A percentile compares a stretch with the other conserved stretches of the same genome.
These are phyloP conservation scores for Digitaria exilis DNA, from an alignment of 202 grass and related monocot genomes.

Conservation along the genomic window DNA sequence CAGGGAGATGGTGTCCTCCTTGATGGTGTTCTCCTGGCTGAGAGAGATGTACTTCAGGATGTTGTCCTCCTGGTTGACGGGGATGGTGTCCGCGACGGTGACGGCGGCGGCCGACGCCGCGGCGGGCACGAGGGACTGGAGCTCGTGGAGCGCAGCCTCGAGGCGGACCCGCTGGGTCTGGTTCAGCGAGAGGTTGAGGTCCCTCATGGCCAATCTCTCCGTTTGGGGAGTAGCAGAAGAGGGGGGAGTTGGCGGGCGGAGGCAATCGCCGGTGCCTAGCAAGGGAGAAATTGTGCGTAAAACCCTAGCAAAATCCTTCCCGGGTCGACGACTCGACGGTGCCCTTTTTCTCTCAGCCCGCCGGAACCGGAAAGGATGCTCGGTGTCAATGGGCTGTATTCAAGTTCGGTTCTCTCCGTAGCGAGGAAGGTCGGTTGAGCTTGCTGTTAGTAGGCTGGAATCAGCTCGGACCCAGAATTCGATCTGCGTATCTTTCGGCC, in stretches of 20 bases:
- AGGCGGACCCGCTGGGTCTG: constrained; percentile 82
- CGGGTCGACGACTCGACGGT: not conserved
- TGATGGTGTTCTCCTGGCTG: too few species aligned
- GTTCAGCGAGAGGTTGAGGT: constrained; percentile 68
- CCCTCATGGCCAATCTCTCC: constrained; percentile 44
- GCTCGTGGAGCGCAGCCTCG: constrained; percentile 57
- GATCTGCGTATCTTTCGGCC: too few species aligned
- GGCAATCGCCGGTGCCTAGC: not conserved
- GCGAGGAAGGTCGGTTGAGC: too few species aligned
- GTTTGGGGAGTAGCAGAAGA: not conserved
- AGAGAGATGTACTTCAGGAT: constrained; percentile 80
- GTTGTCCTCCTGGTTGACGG: constrained; percentile 74
- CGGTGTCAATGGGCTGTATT: too few species aligned
- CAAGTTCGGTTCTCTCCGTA: too few species aligned
- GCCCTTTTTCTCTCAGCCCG: too few species aligned
- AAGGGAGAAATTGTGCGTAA: not conserved
- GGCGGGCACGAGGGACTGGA: constrained; percentile 40
- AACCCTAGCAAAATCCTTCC: constrained; percentile 50
- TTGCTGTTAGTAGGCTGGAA: too few species aligned
- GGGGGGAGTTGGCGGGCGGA: not conserved
- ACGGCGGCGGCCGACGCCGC: constrained; percentile 44
- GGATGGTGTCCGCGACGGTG: constrained; percentile 68
- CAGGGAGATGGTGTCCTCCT: too few species aligned
- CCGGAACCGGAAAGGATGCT: too few species aligned
- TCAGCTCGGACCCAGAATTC: too few species aligned